A percentile compares a stretch with the other conserved stretches of the same genome.
Evolutionary conservation across 208 protist species (phyloP).

Genomic region (Trypanosoma cruzi): DNA sequence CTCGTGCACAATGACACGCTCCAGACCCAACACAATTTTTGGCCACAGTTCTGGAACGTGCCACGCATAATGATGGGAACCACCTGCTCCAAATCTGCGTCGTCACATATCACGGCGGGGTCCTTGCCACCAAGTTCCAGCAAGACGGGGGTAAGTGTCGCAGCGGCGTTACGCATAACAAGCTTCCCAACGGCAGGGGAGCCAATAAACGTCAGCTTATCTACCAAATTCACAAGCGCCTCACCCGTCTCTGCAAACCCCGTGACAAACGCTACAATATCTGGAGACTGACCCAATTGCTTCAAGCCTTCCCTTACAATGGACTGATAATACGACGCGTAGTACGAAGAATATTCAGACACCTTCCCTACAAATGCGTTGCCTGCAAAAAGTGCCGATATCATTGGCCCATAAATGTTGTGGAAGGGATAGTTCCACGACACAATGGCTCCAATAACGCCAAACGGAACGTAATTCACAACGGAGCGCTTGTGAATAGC

Average conservation of each 20-base stretch:
- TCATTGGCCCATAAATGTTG: constrained; percentile 94
- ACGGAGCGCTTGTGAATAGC: constrained; percentile 89
- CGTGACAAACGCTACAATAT: constrained; percentile 94
- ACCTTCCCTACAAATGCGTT: constrained; percentile 96
- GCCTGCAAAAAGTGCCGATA: constrained; percentile 94
- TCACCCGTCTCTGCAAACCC: constrained; percentile 93
- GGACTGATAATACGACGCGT: constrained; percentile 91
- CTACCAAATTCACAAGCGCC: constrained; percentile 85
- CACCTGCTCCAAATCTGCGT: constrained; percentile 90
- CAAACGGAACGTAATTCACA: constrained; percentile 88
- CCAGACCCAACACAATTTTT: constrained; percentile 92
- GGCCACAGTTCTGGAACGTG: constrained; percentile 94
- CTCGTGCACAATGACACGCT: constrained; percentile 87
- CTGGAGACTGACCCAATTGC: constrained; percentile 85
- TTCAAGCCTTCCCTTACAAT: constrained; percentile 89
- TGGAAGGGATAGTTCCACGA: constrained; percentile 97
- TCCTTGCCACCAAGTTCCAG: constrained; percentile 97
- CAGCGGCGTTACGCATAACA: constrained; percentile 90
- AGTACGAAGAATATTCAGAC: constrained; percentile 94
- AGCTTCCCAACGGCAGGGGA: constrained; percentile 88
- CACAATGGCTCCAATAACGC: constrained; percentile 93
- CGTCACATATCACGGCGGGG: constrained; percentile 91
- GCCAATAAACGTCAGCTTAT: constrained; percentile 94
- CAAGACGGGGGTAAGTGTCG: constrained; percentile 93
- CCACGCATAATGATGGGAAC: constrained; percentile 89